phyloP scores from a whole-genome alignment of 768 basidiomycete species.

The Peribolospora kevripleyi region DNA sequence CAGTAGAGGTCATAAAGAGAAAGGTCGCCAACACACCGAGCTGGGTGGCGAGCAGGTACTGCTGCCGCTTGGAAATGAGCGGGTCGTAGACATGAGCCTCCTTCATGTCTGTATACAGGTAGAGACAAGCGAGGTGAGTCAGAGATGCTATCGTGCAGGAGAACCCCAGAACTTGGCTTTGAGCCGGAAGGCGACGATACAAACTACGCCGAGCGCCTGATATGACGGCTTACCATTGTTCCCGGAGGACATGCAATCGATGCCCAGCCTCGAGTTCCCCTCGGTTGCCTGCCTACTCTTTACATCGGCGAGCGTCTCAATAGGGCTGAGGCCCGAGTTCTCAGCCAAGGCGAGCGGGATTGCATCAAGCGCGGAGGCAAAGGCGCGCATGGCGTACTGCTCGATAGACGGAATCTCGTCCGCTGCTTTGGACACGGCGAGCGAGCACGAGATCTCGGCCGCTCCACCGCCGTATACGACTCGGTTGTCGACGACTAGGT shows the following conservation, averaged over 20 bases:
- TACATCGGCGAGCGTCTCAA: slow-evolving; percentile 86
- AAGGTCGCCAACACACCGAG: slow-evolving; percentile 18
- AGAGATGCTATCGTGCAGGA: background rate
- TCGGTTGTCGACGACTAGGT: slow-evolving; percentile 78
- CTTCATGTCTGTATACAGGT: slow-evolving; percentile 56
- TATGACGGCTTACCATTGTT: slow-evolving; percentile 43
- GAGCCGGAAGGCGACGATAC: background rate
- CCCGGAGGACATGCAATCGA: slow-evolving; percentile 67
- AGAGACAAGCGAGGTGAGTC: background rate
- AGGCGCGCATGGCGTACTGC: slow-evolving; percentile 99
- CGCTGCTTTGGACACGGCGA: slow-evolving; percentile 80
- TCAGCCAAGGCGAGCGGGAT: slow-evolving; percentile 88
- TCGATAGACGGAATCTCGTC: slow-evolving; percentile 94
- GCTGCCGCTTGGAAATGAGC: slow-evolving; percentile 86
- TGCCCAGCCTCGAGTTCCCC: slow-evolving; percentile 60
- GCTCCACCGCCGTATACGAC: slow-evolving; percentile 97
- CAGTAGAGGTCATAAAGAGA: background rate
- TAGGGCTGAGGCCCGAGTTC: slow-evolving; percentile 87
- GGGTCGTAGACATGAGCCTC: slow-evolving; percentile 92
- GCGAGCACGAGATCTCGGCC: slow-evolving; percentile 82
- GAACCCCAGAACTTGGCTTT: background rate
- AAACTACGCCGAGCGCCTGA: background rate
- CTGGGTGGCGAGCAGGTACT: slow-evolving; percentile 91
- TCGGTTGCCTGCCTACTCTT: slow-evolving; percentile 79
- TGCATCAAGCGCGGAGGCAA: slow-evolving; percentile 81